Evolutionary conservation across 2,329 filamentous ascomycete genomes (phyloP).

Genomic region (Parasarocladium wereldwijsianum): DNA sequence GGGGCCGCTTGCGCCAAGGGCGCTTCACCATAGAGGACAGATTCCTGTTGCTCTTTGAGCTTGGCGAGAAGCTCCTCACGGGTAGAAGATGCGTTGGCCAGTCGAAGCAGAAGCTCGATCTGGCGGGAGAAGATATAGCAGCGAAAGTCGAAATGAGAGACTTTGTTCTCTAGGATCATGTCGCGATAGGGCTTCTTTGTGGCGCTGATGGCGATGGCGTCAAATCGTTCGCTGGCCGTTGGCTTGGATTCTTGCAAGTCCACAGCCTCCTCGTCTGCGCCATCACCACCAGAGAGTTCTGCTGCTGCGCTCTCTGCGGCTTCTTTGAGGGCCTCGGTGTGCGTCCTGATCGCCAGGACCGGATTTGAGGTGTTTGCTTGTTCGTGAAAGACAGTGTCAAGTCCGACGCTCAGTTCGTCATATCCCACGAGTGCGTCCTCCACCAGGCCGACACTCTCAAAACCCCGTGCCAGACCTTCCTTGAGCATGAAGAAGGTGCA

Average conservation of each 20-base stretch:
- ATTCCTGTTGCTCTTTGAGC: constrained; percentile 46
- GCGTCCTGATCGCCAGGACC: constrained; percentile 52
- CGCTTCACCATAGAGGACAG: constrained; percentile 41
- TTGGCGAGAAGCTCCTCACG: constrained; percentile 47
- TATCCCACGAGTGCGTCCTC: constrained; percentile 93
- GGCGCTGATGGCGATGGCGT: constrained; percentile 46
- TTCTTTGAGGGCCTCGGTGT: constrained; percentile 58
- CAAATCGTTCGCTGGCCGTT: constrained; percentile 23
- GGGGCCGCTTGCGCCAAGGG: constrained; percentile 30
- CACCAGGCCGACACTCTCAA: constrained; percentile 89
- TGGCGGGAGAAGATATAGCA: constrained; percentile 90
- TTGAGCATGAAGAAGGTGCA: constrained; percentile 98
- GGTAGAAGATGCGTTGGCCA: constrained; percentile 60
- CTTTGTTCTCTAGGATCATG: constrained; percentile 84
- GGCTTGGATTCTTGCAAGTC: constrained; percentile 35
- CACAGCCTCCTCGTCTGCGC: constrained; percentile 27
- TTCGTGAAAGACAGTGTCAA: constrained; percentile 71
- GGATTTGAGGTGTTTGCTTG: constrained; percentile 33
- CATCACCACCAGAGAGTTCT: constrained; percentile 15
- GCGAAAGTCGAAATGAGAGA: constrained; percentile 90
- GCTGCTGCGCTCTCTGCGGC: constrained; percentile 38
- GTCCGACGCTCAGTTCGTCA: constrained; percentile 77
- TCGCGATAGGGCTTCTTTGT: constrained; percentile 74
- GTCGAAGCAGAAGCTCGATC: constrained; percentile 62
- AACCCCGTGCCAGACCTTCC: constrained; percentile 81